Evolutionary conservation across 108 stramenopile species (phyloP), one percentile per base, ranked within the genome.

Genomic region (Nitzschia putrida): DNA sequence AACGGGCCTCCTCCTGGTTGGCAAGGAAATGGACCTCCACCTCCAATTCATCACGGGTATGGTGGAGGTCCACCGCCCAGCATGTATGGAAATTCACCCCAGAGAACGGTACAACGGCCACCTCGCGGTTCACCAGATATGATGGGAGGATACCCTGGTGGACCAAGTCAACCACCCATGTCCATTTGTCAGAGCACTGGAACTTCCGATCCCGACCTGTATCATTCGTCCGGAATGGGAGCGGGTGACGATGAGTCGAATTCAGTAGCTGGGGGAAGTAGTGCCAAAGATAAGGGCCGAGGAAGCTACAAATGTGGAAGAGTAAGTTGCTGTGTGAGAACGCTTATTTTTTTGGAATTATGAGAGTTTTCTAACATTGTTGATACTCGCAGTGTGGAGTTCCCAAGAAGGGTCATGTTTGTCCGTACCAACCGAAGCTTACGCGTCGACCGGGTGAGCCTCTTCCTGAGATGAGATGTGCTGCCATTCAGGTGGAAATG

Each of bases 351-450:
- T 16, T 21, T 10, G 8, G 20, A 61, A 29, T n/a, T 25, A 41
- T 41, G 14, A 38, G 3, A 13, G 2, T 8, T 22, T 61, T 42
- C 59, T 41, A 34, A 34, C 55, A 25, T 57, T 56, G 55, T 14
- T 56, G 23, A 21, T 25, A 51, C 47, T 63, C 40, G 18, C 69
- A 85, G 74, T 96, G 95, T 54, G 95, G 95, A 8, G 92, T 87
- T 13, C 95, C 95, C 24, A 96, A 96, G 61, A 93, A 93, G 61
- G 95, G 95, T 13, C 95, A 96, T 79, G 79, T 93, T 24, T 96
- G 95, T 83, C 95, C 95, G 7, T 96, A 96, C 72, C 92, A 96
- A 69, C 92, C 95, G 8, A 90, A 90, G 60, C 66, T 96, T 53
- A 90, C 90, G 50, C 79, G 90, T 29, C 79, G 81, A 54, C 76